These are phyloP conservation scores for Fusarium temperatum DNA, from an alignment of 2,329 filamentous ascomycete genomes.

Conservation along the genomic window DNA sequence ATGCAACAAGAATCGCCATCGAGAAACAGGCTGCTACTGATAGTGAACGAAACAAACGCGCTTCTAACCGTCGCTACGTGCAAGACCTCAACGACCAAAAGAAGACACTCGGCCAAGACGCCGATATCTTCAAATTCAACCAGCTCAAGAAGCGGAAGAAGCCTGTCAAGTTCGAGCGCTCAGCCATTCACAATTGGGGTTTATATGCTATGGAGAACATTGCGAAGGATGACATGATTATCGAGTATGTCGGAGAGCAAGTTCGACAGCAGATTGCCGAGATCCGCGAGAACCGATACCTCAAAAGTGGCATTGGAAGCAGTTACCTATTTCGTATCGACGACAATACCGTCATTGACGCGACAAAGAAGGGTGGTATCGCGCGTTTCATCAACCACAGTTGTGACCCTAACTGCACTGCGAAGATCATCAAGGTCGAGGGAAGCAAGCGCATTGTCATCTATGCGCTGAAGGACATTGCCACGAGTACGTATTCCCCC, in stretches of 20 bases:
- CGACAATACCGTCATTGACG: slow-evolving; percentile 96
- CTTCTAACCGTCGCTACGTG: slow-evolving; percentile 92
- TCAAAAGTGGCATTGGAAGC: slow-evolving; percentile 96
- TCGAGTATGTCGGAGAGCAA: slow-evolving; percentile 98
- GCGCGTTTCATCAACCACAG: slow-evolving; percentile 99
- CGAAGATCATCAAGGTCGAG: slow-evolving; percentile 99
- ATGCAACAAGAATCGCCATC: slow-evolving; percentile 76
- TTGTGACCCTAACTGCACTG: slow-evolving; percentile 97
- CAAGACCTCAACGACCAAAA: slow-evolving; percentile 97
- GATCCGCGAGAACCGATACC: slow-evolving; percentile 88
- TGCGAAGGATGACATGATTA: slow-evolving; percentile 98
- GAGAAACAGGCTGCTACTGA: slow-evolving; percentile 87
- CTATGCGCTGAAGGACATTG: slow-evolving; percentile 95
- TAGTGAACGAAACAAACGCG: slow-evolving; percentile 91
- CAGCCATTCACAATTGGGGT: slow-evolving; percentile 98
- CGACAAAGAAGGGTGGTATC: slow-evolving; percentile 98
- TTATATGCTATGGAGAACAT: slow-evolving; percentile 98
- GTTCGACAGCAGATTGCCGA: slow-evolving; percentile 98
- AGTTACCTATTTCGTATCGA: slow-evolving; percentile 98
- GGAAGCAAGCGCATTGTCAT: slow-evolving; percentile 99
- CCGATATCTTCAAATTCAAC: slow-evolving; percentile 95
- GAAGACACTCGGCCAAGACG: slow-evolving; percentile 82
- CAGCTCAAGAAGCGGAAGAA: slow-evolving; percentile 99
- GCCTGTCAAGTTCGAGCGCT: slow-evolving; percentile 96
- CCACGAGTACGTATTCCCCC: slow-evolving; percentile 75